Percentiles rank a stretch among this genome's conserved stretches.
These are phyloP conservation scores for Dimargaris cristalligena DNA, from an alignment of 192 early-diverging fungal genomes.

Conservation along the genomic window DNA sequence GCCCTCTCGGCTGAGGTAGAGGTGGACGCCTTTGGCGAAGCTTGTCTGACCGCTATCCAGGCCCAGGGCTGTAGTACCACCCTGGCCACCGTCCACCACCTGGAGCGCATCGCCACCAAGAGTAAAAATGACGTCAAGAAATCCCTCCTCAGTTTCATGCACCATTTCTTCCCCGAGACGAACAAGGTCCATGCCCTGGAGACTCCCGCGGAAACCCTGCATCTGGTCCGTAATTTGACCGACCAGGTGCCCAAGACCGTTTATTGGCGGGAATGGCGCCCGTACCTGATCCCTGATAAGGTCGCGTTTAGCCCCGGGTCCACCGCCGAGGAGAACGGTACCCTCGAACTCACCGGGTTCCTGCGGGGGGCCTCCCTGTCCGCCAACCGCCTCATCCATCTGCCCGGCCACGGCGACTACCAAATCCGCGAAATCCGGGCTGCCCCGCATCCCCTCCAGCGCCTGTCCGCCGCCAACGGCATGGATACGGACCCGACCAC, in stretches of 20 bases:
- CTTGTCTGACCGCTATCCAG: conserved; percentile 64
- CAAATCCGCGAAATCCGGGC: conserved; percentile 55
- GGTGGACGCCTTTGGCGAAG: conserved; percentile 86
- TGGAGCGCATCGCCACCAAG: conserved; percentile 43
- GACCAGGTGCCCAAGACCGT: conserved; percentile 59
- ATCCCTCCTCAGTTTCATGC: conserved; percentile 68
- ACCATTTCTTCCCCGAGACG: conserved; percentile 75
- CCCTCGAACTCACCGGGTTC: conserved; percentile 69
- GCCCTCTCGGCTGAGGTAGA: conserved; percentile 76
- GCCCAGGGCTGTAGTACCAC: conserved; percentile 71
- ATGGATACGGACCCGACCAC: conserved; percentile 21
- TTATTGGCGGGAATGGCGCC: conserved; percentile 70
- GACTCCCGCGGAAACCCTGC: conserved; percentile 36
- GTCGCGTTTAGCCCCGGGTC: conserved; percentile 44
- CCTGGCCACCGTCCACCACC: conserved; percentile 52
- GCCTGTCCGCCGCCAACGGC: conserved; percentile 15
- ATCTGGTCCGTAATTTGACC: conserved; percentile 58
- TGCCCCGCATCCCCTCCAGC: conserved; percentile 13
- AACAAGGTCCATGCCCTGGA: conserved; percentile 50
- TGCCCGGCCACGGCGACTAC: conserved; percentile 88
- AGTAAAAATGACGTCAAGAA: conserved; percentile 59
- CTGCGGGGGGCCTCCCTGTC: conserved; percentile 69
- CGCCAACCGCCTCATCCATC: conserved; percentile 81
- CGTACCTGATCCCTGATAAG: conserved; percentile 75
- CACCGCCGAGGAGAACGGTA: conserved; percentile 32